phyloP scores from a whole-genome alignment of 768 basidiomycete species.

The Gelatoporia subvermispora region DNA sequence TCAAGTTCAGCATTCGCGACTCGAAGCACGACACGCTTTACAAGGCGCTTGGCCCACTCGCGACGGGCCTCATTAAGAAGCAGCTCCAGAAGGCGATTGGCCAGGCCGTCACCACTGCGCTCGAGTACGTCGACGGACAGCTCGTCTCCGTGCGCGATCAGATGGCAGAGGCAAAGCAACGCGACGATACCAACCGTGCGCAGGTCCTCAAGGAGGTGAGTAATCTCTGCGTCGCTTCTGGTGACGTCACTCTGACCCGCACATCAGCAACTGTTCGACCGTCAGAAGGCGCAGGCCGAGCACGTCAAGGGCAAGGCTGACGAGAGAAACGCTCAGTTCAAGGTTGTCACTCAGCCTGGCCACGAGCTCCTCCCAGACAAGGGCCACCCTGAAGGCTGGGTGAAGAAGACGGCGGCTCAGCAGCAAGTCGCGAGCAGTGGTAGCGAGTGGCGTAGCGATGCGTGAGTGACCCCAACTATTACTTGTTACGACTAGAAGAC shows the following conservation, averaged over 20 bases:
- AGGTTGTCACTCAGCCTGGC: conserved; percentile 71
- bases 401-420: conserved; percentile 48
- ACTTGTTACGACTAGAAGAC: not conserved
- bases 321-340: conserved; percentile 62
- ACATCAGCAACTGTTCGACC: conserved; percentile 34
- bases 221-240: conserved; percentile 1
- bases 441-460: conserved; percentile 49
- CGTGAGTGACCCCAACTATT: conserved; percentile 22
- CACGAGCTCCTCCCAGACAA: conserved; percentile 54
- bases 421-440: conserved; percentile 38
- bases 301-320: conserved; percentile 37
- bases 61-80: conserved; percentile 77
- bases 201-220: conserved; percentile 58
- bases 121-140: conserved; percentile 90
- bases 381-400: conserved; percentile 70
- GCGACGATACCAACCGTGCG: conserved; percentile 34
- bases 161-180: conserved; percentile 57
- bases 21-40: conserved; percentile 88
- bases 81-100: conserved; percentile 57
- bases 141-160: conserved; percentile 76
- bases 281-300: conserved; percentile 50
- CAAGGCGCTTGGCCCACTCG: conserved; percentile 75
- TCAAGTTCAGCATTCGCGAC: conserved; percentile 89
- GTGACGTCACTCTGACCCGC: not conserved
- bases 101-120: conserved; percentile 68